These are phyloP conservation scores for Hypocrella siamensis DNA, from an alignment of 2,329 filamentous ascomycete species.

Conservation along the genomic window DNA sequence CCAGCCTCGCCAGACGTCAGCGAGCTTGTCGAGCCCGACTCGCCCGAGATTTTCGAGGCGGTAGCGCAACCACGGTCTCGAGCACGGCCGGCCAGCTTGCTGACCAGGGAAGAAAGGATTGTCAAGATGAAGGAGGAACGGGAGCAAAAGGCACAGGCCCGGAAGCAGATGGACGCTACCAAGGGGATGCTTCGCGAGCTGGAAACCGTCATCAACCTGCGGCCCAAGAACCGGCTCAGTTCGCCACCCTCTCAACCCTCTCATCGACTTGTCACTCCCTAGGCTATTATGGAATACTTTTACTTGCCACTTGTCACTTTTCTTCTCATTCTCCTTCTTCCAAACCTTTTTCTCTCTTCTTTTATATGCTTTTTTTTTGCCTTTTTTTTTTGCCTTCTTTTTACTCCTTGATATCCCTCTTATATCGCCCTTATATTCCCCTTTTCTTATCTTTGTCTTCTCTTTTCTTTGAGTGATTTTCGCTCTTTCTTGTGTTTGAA, in stretches of 20 bases:
- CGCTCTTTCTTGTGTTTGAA: neutral
- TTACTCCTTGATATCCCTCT: neutral
- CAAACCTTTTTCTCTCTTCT: neutral
- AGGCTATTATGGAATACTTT: too few species aligned
- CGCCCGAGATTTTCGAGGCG: slow-evolving; percentile 77
- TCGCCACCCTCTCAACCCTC: slow-evolving; percentile 10
- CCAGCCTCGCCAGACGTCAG: slow-evolving; percentile 22
- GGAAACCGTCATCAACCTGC: slow-evolving; percentile 65
- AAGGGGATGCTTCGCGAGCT: slow-evolving; percentile 86
- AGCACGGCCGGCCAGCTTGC: slow-evolving; percentile 39
- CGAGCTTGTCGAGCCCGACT: neutral
- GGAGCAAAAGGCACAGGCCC: slow-evolving; percentile 51
- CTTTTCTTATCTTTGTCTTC: neutral
- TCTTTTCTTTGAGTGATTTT: neutral
- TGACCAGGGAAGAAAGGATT: slow-evolving; percentile 79
- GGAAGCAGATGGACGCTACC: slow-evolving; percentile 65
- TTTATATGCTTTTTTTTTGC: neutral
- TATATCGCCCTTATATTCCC: neutral
- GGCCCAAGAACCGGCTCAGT: slow-evolving; percentile 24
- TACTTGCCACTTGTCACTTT: neutral
- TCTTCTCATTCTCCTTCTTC: neutral
- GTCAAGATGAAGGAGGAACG: slow-evolving; percentile 79
- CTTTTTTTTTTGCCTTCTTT: neutral
- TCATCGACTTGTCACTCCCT: neutral
- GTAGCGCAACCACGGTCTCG: slow-evolving; percentile 61